phyloP scores from a whole-genome alignment of 225 moss, liverwort and hornwort species.

The Rhytidiadelphus loreus region DNA sequence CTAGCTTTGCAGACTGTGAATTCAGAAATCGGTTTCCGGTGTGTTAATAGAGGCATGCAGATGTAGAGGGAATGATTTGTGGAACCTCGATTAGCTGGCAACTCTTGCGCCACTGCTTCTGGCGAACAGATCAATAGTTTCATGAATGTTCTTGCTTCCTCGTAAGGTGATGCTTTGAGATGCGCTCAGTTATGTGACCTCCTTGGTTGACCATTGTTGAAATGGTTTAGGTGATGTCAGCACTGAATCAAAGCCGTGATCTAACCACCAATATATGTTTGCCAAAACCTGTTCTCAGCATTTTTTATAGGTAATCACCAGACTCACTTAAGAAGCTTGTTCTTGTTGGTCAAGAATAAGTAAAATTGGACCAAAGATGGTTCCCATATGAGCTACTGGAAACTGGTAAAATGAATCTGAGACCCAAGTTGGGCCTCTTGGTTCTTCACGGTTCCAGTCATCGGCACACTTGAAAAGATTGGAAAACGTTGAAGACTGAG shows the following conservation, averaged over 20 bases:
- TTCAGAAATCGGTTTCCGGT: too few relatives aligned
- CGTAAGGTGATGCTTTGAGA: not conserved
- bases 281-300: not conserved
- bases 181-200: not conserved
- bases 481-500: not conserved
- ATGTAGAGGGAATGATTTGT: too few relatives aligned
- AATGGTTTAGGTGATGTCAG: not conserved
- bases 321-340: not conserved
- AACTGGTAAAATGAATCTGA: not conserved
- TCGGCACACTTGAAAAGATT: not conserved
- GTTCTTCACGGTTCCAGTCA: not conserved
- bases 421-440: too few relatives aligned
- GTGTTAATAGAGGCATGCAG: too few relatives aligned
- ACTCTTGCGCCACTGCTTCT: not conserved
- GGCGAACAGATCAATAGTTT: not conserved
- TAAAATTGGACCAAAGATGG: too few relatives aligned
- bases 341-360: rapidly evolving
- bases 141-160: not conserved
- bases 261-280: not conserved
- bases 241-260: not conserved
- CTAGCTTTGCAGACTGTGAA: too few relatives aligned
- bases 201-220: not conserved
- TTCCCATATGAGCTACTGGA: not conserved
- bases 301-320: not conserved
- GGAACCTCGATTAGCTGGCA: not conserved